Percentiles rank a stretch among this genome's conserved stretches.
Evolutionary conservation across 176 grass and related monocot genomes (phyloP).

Genomic region (Zoysia japonica): DNA sequence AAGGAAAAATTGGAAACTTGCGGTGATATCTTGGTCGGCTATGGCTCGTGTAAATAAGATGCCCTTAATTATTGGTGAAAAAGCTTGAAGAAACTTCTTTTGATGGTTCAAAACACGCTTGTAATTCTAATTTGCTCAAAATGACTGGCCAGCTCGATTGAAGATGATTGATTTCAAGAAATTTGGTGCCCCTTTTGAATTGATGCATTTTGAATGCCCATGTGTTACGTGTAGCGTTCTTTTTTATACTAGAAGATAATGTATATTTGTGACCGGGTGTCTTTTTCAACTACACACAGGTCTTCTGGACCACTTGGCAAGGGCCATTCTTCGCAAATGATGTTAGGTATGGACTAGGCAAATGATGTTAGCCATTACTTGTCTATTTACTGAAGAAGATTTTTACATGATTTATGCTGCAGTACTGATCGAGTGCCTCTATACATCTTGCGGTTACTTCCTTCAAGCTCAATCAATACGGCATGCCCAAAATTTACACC

Average conservation of each 20-base stretch:
- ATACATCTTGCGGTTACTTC: not conserved
- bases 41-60: too few species aligned
- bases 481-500: not conserved
- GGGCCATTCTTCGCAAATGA: not conserved
- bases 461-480: conserved; percentile 13
- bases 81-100: not conserved
- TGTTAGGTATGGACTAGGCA: not conserved
- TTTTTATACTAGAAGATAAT: conserved; percentile 16
- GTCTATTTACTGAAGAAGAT: not conserved
- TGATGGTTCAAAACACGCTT: not conserved
- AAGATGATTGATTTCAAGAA: not conserved
- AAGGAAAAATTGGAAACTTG: not conserved
- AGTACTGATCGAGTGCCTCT: not conserved
- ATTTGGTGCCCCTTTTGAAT: not conserved
- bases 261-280: not conserved
- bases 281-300: not conserved
- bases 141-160: not conserved
- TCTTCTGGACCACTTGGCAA: conserved; percentile 15
- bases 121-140: not conserved
- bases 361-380: not conserved
- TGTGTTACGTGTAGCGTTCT: conserved; percentile 4
- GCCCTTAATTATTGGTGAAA: not conserved
- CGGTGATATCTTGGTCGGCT: not conserved
- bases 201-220: conserved; percentile 12
- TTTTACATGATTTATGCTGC: not conserved